Evolutionary conservation across 306 rosid genomes (phyloP).

Genomic region (Rubus idaeus): DNA sequence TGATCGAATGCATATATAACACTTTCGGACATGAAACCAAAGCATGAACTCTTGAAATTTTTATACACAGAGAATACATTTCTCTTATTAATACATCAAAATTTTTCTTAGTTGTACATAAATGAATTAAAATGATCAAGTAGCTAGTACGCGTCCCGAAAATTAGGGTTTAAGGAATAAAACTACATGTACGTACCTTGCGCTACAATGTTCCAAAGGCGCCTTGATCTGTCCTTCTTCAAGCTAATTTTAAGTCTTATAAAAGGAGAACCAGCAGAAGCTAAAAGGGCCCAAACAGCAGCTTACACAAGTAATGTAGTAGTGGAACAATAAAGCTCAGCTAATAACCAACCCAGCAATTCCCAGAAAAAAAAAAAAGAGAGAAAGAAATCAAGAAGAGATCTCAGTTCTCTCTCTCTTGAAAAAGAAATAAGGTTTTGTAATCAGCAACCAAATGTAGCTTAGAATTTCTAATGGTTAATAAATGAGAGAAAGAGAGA

Average conservation of each 20-base stretch:
- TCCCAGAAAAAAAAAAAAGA: slow-evolving; percentile 9
- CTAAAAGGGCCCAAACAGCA: not conserved
- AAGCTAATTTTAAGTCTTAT: not conserved
- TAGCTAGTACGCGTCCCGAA: not conserved
- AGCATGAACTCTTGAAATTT: not conserved
- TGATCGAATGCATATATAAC: not conserved
- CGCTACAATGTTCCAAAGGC: not conserved
- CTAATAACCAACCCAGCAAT: slow-evolving; percentile 24
- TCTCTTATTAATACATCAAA: not conserved
- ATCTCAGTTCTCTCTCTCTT: slow-evolving; percentile 30
- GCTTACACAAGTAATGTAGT: slow-evolving; percentile 11
- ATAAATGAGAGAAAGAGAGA: not conserved
- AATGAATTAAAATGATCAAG: not conserved
- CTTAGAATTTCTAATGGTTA: not conserved
- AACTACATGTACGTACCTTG: not conserved
- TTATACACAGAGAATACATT: not conserved
- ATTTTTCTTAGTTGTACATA: too few relatives aligned
- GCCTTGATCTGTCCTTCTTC: not conserved
- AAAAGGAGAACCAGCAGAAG: not conserved
- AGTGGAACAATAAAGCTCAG: slow-evolving; percentile 9
- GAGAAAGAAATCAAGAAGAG: slow-evolving; percentile 25
- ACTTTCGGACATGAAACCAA: not conserved
- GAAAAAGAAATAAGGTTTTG: slow-evolving; percentile 2
- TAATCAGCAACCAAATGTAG: not conserved
- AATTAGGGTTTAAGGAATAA: not conserved